Conservation (phyloP, 2,329 filamentous ascomycete species). For the Phoma herbarum region DNA sequence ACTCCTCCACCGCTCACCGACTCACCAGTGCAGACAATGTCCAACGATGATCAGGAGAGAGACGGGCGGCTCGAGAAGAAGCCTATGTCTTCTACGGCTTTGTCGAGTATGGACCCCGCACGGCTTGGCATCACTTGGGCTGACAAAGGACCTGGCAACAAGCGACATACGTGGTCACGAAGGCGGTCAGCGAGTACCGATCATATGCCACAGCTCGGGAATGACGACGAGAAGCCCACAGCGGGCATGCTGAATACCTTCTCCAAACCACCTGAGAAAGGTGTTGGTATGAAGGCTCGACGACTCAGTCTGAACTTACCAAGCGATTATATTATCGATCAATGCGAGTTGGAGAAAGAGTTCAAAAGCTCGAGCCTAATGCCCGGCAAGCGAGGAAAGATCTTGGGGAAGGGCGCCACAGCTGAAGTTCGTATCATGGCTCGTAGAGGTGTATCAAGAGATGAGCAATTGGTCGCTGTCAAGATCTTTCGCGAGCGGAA, state of each 20-base stretch:
- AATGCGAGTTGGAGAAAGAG: conserved; percentile 72
- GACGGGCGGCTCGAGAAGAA: conserved; percentile 29
- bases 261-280: conserved; percentile 65
- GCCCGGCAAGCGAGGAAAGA: conserved; percentile 75
- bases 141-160: conserved; percentile 32
- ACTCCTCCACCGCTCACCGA: conserved; percentile 48
- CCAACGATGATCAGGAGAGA: conserved; percentile 25
- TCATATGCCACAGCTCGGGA: conserved; percentile 36
- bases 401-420: conserved; percentile 82
- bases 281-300: conserved; percentile 80
- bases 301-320: conserved; percentile 77
- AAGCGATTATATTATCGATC: conserved; percentile 77
- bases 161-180: conserved; percentile 36
- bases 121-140: conserved; percentile 45
- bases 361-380: conserved; percentile 73
- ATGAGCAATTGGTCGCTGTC: conserved; percentile 79
- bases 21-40: conserved; percentile 48
- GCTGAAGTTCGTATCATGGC: conserved; percentile 84
- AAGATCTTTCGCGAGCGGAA: conserved; percentile 85
- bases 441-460: conserved; percentile 66
- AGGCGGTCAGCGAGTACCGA: conserved; percentile 52
- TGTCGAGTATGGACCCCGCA: conserved; percentile 40
- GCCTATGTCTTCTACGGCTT: conserved; percentile 40
- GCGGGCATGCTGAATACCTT: conserved; percentile 48
- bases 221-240: conserved; percentile 40